A percentile compares a stretch with the other conserved stretches of the same genome.
Conservation (phyloP, 306 rosid genomes). For the Glycine tomentella region DNA sequence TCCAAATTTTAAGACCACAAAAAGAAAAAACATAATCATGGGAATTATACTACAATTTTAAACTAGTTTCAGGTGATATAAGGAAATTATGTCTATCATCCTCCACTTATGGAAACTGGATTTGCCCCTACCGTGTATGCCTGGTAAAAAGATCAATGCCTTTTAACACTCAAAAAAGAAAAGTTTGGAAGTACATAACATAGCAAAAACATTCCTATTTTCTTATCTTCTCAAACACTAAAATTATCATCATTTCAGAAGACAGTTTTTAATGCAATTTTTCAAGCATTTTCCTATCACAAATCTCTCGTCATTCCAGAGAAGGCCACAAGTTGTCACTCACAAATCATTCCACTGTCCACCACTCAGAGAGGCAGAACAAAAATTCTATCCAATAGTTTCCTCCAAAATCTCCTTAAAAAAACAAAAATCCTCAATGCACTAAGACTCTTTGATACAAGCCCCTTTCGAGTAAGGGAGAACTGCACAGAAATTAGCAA, state of each 20-base stretch:
- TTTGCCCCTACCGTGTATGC: not conserved
- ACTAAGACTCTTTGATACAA: not conserved
- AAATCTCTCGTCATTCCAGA: conserved; percentile 1
- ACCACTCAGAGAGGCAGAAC: not conserved
- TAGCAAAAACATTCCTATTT: not conserved
- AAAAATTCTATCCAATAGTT: not conserved
- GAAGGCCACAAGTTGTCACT: conserved; percentile 24
- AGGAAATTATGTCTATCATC: not conserved
- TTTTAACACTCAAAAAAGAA: not conserved
- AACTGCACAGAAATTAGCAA: too few relatives aligned
- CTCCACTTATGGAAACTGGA: not conserved
- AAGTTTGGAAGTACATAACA: not conserved
- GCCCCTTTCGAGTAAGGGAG: too few relatives aligned
- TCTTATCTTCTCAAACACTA: not conserved
- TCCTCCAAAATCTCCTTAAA: not conserved
- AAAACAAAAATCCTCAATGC: not conserved
- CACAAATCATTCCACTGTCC: conserved; percentile 1
- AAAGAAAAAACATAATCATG: not conserved
- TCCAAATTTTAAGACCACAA: too few relatives aligned
- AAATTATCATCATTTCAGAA: not conserved
- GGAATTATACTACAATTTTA: not conserved
- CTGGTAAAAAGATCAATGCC: not conserved
- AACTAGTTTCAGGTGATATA: not conserved
- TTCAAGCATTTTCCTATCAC: conserved; percentile 5
- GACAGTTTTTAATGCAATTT: not conserved